Evolutionary conservation across 2,329 filamentous ascomycete genomes (phyloP), one percentile per base, ranked within the genome.

Genomic region (Fusarium sp.): DNA sequence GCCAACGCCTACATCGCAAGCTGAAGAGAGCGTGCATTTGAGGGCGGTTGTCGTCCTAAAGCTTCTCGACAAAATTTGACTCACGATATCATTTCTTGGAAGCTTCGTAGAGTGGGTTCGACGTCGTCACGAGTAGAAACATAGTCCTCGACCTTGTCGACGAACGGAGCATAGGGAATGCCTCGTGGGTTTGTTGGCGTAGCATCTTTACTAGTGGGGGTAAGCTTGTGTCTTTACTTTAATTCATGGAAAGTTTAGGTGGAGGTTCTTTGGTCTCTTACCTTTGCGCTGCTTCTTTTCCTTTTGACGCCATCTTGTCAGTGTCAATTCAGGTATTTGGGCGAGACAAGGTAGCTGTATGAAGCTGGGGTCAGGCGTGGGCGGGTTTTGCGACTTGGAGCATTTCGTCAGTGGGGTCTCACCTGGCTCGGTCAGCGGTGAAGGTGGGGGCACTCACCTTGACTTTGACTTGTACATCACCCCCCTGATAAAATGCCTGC

Each of bases 21-120:
- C 54, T 42, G 49, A 56, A 58, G 51, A 49, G 48, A 57, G 56
- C 67, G 57, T 66, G 65, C 66, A 61, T 73, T 59, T 48, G 58
- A 65, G 55, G 51, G 69, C 44, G 38, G 22, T 24, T 31, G 49
- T 47, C 51, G 55, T 49, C 62, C 51, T 65, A 42, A 57, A 67
- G 59, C 59, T 57, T 52, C 64, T 49, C 42, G 54, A 41, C 63
- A 36, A 58, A 39, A 15, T 71, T 49, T 33, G 67, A 85, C 89
- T 83, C 88, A 96, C 93, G 93, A 94, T 75, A 97, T 97, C 94
- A 97, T 96, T 86, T 97, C 94, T 81, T 96, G 94, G 82, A 97
- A 97, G 82, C 89, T 94, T 80, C 93, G 91, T 79, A 97, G 86
- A 22, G 93, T 95, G 51, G 88, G 87, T 81, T 97, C 94, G 77